These are phyloP conservation scores for Calcarisporium arbuscula DNA, from an alignment of 2,329 filamentous ascomycete species.

Conservation along the genomic window DNA sequence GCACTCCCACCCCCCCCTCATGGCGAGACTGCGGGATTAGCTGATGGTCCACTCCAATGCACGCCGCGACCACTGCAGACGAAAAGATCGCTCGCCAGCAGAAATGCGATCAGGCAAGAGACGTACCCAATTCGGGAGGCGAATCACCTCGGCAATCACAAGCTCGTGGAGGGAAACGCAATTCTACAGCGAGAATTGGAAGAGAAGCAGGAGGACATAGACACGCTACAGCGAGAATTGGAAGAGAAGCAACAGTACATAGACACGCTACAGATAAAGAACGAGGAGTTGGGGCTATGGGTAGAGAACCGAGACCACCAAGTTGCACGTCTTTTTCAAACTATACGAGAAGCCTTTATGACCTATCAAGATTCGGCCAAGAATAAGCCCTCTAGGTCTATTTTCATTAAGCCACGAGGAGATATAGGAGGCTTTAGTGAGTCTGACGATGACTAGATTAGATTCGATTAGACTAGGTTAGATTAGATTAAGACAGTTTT, in stretches of 20 bases:
- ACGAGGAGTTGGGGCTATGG: conserved; percentile 2
- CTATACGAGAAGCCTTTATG: conserved; percentile 7
- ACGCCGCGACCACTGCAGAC: no score
- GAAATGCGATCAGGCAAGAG: no score
- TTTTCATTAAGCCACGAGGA: conserved; percentile 1
- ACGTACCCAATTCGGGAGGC: no score
- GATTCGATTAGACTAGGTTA: no score
- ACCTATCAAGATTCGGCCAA: conserved; percentile 4
- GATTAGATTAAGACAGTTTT: background rate
- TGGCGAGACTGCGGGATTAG: no score
- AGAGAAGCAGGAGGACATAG: background rate
- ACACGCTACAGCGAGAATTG: conserved; percentile 1
- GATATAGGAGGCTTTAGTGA: conserved; percentile 4
- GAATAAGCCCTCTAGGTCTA: background rate
- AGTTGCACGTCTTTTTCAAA: conserved; percentile 1
- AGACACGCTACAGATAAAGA: conserved; percentile 1
- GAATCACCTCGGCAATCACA: no score
- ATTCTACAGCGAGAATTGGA: conserved; percentile 1
- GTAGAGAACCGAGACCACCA: conserved; percentile 1
- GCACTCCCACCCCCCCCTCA: no score
- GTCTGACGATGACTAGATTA: no score
- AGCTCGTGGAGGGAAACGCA: conserved; percentile 4
- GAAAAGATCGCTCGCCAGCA: no score
- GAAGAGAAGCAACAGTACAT: conserved; percentile 3
- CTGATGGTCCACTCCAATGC: no score